phyloP scores from a whole-genome alignment of 345 rosid genomes.

The Mallotus nudiflorus region DNA sequence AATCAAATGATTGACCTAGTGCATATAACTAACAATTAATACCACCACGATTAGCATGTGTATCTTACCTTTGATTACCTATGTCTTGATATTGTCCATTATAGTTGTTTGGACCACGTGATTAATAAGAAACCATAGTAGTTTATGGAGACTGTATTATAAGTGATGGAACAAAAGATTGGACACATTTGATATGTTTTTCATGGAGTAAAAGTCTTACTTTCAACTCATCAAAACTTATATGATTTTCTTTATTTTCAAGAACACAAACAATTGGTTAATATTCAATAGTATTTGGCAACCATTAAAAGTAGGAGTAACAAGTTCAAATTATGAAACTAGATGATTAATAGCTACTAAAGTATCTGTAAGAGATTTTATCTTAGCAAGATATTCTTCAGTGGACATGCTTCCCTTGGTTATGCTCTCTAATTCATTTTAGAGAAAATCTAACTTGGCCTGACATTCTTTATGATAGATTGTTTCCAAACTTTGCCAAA shows the following conservation, averaged over 20 bases:
- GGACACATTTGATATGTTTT: background rate
- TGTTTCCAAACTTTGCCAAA: too few species aligned
- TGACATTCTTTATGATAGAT: background rate
- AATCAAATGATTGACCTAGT: too few species aligned
- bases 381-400: background rate
- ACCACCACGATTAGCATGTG: too few species aligned
- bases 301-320: background rate
- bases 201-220: background rate
- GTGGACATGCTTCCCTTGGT: background rate
- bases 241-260: background rate
- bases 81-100: too few species aligned
- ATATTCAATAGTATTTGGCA: background rate
- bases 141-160: background rate
- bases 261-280: background rate
- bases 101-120: fast-evolving
- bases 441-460: background rate
- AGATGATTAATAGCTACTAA: background rate
- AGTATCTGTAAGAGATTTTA: background rate
- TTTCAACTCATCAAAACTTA: background rate
- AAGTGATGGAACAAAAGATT: background rate
- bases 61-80: too few species aligned
- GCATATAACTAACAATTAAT: too few species aligned
- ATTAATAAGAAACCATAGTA: background rate
- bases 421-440: background rate
- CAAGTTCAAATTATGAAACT: background rate